Evolutionary conservation across 805 yeast genomes (phyloP), one percentile per base, ranked within the genome.

Genomic region (Saturnispora besseyi): DNA sequence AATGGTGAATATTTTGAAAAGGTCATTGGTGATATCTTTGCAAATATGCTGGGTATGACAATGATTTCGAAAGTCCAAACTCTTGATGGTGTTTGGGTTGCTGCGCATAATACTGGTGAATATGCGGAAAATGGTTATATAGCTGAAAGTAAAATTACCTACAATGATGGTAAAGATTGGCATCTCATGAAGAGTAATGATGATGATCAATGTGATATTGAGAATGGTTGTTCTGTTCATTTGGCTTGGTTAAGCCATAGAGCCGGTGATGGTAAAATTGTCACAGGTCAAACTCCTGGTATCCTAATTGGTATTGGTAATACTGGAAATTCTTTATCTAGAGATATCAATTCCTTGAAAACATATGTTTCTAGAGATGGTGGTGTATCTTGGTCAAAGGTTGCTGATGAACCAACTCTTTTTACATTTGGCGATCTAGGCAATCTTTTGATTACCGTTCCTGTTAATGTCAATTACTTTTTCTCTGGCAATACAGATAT

Each of bases 391-490:
- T 87, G 96, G 96, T 64, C 66, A 28, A 61, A 69, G 49, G 76
- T 80, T 1, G 57, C 79, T 12, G 77, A 78, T 26, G 74, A 71
- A 41, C 77, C 86, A 2, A 70, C 77, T 36, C 53, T 71, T 3
- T 78, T 76, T 53, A 73, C 80, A 1, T 81, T 79, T 66, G 95
- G 91, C 44, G 95, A 87, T 63, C 78, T 76, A 51, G 96, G 96
- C 32, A 84, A 87, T 58, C 63, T 87, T 10, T 74, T 86, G 15
- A 63, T 84, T 2, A 84, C 87, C 2, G 63, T 78, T n/a, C 82
- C 84, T 28, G 42, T 61, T 26, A 45, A 55, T 11, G 15, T 58
- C 13, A 52, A 52, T n/a, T 48, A 44, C 26, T 47, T 59, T n/a
- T 6, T 56, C 9, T 30, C 41, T 15, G 55, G 55, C 3, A 41